Evolutionary conservation across 257 asterid species (phyloP).

Genomic region (Paraleonurus japonicus): DNA sequence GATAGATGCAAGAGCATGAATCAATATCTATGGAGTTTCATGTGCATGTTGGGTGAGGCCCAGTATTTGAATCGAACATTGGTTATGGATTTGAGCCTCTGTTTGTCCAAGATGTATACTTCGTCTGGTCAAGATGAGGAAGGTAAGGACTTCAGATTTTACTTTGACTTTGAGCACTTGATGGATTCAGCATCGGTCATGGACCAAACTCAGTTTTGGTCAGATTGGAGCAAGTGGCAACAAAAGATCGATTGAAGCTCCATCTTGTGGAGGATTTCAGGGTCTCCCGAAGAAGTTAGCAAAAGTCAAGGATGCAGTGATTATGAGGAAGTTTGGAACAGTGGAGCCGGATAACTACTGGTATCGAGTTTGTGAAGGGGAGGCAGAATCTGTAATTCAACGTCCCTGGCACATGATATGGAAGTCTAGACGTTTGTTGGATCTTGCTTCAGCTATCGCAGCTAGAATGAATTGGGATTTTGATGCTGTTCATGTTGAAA

Average conservation of each 20-base stretch:
- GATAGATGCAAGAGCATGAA: slow-evolving; percentile 97
- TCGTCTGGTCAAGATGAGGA: slow-evolving; percentile 88
- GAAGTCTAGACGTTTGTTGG: slow-evolving; percentile 58
- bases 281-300: slow-evolving; percentile 53
- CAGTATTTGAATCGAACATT: slow-evolving; percentile 81
- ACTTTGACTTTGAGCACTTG: slow-evolving; percentile 93
- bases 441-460: slow-evolving; percentile 54
- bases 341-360: slow-evolving; percentile 73
- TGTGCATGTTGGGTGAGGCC: slow-evolving; percentile 93
- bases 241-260: slow-evolving; percentile 42
- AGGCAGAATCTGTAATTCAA: slow-evolving; percentile 44
- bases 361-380: slow-evolving; percentile 72
- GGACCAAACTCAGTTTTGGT: slow-evolving; percentile 65
- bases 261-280: slow-evolving; percentile 55
- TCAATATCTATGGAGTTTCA: slow-evolving; percentile 93
- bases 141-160: slow-evolving; percentile 81
- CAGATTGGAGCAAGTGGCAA: slow-evolving; percentile 55
- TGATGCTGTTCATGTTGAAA: slow-evolving; percentile 56
- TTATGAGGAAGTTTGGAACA: slow-evolving; percentile 62
- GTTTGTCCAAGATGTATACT: slow-evolving; percentile 79
- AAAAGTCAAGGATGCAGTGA: slow-evolving; percentile 39
- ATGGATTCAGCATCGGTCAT: slow-evolving; percentile 71
- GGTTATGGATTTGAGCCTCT: slow-evolving; percentile 74
- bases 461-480: slow-evolving; percentile 66
- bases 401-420: slow-evolving; percentile 67